phyloP scores from a whole-genome alignment of 768 basidiomycete genomes.

The Baorangia bicolor region DNA sequence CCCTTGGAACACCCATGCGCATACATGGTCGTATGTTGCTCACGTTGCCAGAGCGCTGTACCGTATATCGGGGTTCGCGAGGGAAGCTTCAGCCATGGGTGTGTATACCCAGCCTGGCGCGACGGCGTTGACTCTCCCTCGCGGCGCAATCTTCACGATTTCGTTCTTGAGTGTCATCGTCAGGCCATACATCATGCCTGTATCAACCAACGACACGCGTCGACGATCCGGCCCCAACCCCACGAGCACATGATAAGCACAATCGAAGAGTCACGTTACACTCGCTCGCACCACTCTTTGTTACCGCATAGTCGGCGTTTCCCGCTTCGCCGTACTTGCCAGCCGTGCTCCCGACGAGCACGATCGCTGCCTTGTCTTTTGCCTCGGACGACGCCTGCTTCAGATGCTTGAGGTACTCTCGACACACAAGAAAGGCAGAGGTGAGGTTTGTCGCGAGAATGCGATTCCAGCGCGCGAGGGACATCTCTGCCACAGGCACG shows the following conservation, averaged over 20 bases:
- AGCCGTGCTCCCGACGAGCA: conserved; percentile 66
- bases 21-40: conserved; percentile 16
- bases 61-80: conserved; percentile 52
- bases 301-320: conserved; percentile 61
- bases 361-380: conserved; percentile 55
- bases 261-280: not conserved
- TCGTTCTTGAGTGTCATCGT: conserved; percentile 70
- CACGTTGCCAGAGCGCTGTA: conserved; percentile 68
- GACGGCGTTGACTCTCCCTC: conserved; percentile 62
- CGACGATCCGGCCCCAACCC: not conserved
- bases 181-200: conserved; percentile 71
- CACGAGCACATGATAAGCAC: not conserved
- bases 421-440: conserved; percentile 58
- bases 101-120: conserved; percentile 68
- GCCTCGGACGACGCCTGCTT: conserved; percentile 33
- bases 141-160: conserved; percentile 69
- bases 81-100: conserved; percentile 57
- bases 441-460: conserved; percentile 63
- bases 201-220: not conserved
- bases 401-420: conserved; percentile 56
- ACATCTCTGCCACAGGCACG: conserved; percentile 54
- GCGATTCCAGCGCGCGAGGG: conserved; percentile 57
- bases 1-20: not conserved
- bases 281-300: conserved; percentile 57
- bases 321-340: conserved; percentile 70